phyloP scores from a whole-genome alignment of 2,329 filamentous ascomycete species.

The Exophiala sp. region DNA sequence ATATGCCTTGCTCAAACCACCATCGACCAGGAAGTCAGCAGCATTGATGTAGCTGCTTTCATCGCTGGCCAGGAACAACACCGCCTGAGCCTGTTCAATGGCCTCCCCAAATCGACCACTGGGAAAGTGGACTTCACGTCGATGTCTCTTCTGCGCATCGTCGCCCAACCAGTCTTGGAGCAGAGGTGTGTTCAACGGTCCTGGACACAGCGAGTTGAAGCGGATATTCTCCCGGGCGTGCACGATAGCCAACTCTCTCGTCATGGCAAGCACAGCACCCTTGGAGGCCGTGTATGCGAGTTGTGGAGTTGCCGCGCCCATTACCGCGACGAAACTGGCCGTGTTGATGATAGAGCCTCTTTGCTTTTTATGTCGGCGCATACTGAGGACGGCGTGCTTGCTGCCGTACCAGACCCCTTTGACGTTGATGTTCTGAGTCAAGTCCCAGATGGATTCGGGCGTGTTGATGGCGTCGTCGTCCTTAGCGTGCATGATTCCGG shows the following conservation, averaged over 20 bases:
- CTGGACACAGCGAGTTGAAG: conserved; percentile 88
- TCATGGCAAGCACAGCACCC: conserved; percentile 85
- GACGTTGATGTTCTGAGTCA: conserved; percentile 91
- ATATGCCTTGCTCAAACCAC: conserved; percentile 92
- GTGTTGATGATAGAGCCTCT: conserved; percentile 52
- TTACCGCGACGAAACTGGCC: conserved; percentile 28
- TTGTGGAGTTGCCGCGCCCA: conserved; percentile 29
- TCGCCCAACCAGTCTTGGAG: conserved; percentile 92
- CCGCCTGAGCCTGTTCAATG: conserved; percentile 87
- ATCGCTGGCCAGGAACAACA: conserved; percentile 81
- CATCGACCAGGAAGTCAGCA: conserved; percentile 90
- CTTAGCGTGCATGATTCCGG: conserved; percentile 89
- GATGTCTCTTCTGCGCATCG: conserved; percentile 72
- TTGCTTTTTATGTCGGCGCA: conserved; percentile 76
- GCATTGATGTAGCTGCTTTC: conserved; percentile 89
- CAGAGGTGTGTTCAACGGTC: conserved; percentile 85
- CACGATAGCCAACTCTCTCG: conserved; percentile 81
- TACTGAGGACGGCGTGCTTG: conserved; percentile 82
- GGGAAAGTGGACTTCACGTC: conserved; percentile 87
- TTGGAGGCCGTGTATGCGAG: conserved; percentile 87
- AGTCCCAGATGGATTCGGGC: conserved; percentile 86
- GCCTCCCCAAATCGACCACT: conserved; percentile 85
- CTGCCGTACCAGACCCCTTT: conserved; percentile 97
- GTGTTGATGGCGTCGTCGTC: conserved; percentile 79
- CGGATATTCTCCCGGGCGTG: conserved; percentile 85